A percentile compares a stretch with the other conserved stretches of the same genome.
Conservation (phyloP, 768 basidiomycete species). For the Rubroboletus satanas region DNA sequence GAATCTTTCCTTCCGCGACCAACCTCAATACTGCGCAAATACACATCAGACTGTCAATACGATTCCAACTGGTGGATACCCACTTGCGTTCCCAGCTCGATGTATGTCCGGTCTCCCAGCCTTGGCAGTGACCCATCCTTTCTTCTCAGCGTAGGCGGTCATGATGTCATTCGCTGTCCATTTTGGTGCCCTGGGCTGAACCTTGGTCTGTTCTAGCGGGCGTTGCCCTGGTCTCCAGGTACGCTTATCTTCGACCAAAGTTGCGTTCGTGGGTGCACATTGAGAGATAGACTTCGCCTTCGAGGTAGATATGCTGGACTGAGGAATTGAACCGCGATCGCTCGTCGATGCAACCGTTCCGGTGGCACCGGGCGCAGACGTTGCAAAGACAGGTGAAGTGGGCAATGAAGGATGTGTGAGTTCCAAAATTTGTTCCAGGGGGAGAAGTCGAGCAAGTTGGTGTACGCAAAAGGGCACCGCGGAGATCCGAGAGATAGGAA, state of each 20-base stretch:
- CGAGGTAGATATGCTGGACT: not conserved
- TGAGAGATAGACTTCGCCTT: conserved; percentile 2
- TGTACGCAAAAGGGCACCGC: conserved; percentile 83
- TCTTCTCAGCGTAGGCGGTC: conserved; percentile 67
- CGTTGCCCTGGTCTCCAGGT: conserved; percentile 65
- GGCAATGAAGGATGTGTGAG: conserved; percentile 49
- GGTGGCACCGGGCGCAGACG: not conserved
- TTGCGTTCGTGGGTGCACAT: not conserved
- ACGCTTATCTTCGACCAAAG: conserved; percentile 54
- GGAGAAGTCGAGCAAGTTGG: conserved; percentile 61
- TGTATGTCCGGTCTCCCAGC: conserved; percentile 86
- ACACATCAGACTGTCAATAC: not conserved
- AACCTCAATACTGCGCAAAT: conserved; percentile 61
- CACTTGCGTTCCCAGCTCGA: conserved; percentile 86
- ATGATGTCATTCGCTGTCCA: conserved; percentile 92
- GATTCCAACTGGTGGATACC: conserved; percentile 32
- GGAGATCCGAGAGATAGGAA: conserved; percentile 79
- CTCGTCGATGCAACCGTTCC: not conserved
- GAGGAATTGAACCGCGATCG: not conserved
- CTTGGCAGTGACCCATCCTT: conserved; percentile 88
- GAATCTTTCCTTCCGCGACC: conserved; percentile 76
- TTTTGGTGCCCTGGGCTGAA: conserved; percentile 8
- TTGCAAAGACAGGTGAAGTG: conserved; percentile 10
- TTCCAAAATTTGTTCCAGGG: conserved; percentile 67
- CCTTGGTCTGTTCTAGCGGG: conserved; percentile 18